Evolutionary conservation across 177 flowering plant genomes (phyloP).

Genomic region (Vitis hybrid): DNA sequence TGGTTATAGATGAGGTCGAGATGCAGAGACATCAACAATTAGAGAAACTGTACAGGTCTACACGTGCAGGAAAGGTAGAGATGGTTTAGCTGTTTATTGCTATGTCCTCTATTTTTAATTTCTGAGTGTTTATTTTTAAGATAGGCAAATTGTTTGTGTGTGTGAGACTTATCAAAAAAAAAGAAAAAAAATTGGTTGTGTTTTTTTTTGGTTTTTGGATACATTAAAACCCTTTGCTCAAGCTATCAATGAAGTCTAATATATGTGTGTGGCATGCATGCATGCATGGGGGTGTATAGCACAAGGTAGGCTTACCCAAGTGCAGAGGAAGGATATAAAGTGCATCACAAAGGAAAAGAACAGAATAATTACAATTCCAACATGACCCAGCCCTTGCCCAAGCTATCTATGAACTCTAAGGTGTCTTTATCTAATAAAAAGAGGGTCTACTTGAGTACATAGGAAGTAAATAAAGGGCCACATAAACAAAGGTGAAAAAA

Average conservation of each 20-base stretch:
- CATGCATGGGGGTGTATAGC: neutral
- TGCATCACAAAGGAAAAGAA: too few relatives aligned
- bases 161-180: neutral
- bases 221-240: too few relatives aligned
- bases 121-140: slow-evolving; percentile 1
- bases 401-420: too few relatives aligned
- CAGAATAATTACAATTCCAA: too few relatives aligned
- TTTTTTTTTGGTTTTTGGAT: neutral
- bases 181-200: neutral
- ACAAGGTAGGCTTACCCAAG: too few relatives aligned
- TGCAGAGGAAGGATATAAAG: too few relatives aligned
- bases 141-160: neutral
- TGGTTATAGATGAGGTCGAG: slow-evolving; percentile 93
- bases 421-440: too few relatives aligned
- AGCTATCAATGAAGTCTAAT: too few relatives aligned
- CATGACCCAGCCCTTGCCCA: too few relatives aligned
- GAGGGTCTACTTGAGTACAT: too few relatives aligned
- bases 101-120: neutral
- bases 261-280: neutral
- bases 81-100: slow-evolving; percentile 9
- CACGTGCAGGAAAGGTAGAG: slow-evolving; percentile 78
- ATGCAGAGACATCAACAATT: slow-evolving; percentile 90
- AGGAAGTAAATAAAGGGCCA: too few relatives aligned
- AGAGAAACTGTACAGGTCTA: slow-evolving; percentile 84
- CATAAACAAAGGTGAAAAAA: too few relatives aligned